A percentile compares a stretch with the other conserved stretches of the same genome.
Evolutionary conservation across 345 rosid species (phyloP).

Genomic region (Angophora floribunda): DNA sequence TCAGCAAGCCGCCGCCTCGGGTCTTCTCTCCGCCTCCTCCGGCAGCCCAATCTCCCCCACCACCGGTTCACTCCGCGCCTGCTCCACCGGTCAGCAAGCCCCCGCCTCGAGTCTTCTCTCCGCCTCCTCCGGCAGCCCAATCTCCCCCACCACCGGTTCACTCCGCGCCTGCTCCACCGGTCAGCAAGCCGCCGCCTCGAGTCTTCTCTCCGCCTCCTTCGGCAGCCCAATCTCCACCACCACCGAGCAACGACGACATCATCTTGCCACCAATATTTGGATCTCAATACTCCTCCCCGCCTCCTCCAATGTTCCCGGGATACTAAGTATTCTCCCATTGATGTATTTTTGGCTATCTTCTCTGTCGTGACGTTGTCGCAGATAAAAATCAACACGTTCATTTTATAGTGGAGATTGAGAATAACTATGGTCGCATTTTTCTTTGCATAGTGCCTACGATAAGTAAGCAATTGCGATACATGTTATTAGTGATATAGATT

Average conservation of each 20-base stretch:
- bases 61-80: neutral
- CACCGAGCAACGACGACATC: conserved; percentile 16
- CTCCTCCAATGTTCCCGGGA: conserved; percentile 70
- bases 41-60: neutral
- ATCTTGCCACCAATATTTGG: conserved; percentile 55
- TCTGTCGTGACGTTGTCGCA: neutral
- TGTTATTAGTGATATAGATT: neutral
- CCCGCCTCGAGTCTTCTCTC: neutral
- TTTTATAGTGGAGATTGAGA: neutral
- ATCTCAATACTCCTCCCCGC: conserved; percentile 62
- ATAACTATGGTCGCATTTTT: neutral
- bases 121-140: conserved; percentile 4
- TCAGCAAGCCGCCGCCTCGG: neutral
- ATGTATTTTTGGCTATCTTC: neutral
- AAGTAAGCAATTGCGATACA: neutral
- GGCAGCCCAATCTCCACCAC: conserved; percentile 6
- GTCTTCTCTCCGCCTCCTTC: conserved; percentile 2
- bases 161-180: conserved; percentile 19
- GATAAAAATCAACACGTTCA: neutral
- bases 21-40: conserved; percentile 9
- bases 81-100: conserved; percentile 15
- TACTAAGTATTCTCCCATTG: conserved; percentile 22
- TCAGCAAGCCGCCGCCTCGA: conserved; percentile 8
- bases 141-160: neutral
- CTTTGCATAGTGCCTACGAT: neutral